Evolutionary conservation across 2,329 filamentous ascomycete species (phyloP).

Genomic region (Penicillium sp.): DNA sequence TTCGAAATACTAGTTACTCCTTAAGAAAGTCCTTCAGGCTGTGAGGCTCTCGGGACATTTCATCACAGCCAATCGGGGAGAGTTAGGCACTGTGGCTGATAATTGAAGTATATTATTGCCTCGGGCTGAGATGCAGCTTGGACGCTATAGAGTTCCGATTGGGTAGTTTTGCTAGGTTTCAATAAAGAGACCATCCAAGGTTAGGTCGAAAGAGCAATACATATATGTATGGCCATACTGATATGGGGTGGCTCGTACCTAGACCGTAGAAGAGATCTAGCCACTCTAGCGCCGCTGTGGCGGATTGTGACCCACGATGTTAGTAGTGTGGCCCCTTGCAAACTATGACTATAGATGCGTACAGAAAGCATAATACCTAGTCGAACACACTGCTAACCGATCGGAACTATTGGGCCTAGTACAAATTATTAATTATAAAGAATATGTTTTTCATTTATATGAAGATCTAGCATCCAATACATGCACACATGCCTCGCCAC

Average conservation of each 20-base stretch:
- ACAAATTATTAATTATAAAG: not conserved
- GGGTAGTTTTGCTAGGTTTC: not conserved
- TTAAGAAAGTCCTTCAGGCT: not conserved
- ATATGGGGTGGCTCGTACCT: not conserved
- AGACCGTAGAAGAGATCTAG: not conserved
- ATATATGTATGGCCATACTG: not conserved
- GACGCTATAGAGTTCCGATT: constrained; percentile 3
- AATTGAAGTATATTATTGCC: not conserved
- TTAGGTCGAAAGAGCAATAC: not conserved
- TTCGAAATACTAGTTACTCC: not conserved
- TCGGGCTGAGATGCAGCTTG: constrained; percentile 2
- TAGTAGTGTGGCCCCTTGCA: not conserved
- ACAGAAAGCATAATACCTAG: not conserved
- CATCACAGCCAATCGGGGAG: not conserved
- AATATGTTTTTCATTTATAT: not conserved
- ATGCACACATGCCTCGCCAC: constrained; percentile 5
- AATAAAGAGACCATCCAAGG: not conserved
- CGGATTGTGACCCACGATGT: not conserved
- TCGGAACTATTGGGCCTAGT: not conserved
- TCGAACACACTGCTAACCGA: not conserved
- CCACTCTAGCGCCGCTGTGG: constrained; percentile 5
- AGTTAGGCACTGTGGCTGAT: not conserved
- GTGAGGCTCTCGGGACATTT: not conserved
- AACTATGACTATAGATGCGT: not conserved
- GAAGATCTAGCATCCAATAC: not conserved